These are phyloP conservation scores for Tetracentron sinense DNA, from an alignment of 164 flowering plant species.

Conservation along the genomic window DNA sequence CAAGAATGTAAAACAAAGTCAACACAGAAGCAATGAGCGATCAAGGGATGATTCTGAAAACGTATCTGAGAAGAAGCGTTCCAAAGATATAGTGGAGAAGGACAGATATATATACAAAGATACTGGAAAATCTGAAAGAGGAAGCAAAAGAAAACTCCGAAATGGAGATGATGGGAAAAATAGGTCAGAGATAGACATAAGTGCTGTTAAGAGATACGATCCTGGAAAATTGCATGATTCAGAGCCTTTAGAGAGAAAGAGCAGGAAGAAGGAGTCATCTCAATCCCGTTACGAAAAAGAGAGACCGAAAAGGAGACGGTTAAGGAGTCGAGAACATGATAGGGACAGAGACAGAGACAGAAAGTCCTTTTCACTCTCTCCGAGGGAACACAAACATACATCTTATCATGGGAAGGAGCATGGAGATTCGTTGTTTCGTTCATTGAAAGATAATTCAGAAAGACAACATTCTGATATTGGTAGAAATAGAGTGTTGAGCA, in stretches of 20 bases:
- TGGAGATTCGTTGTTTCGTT: slow-evolving; percentile 35
- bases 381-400: slow-evolving; percentile 42
- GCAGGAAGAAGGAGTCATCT: slow-evolving; percentile 33
- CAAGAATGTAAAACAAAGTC: slow-evolving; percentile 27
- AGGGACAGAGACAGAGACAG: slow-evolving; percentile 43
- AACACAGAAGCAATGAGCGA: slow-evolving; percentile 28
- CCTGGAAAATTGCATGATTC: slow-evolving; percentile 26
- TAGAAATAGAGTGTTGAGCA: slow-evolving; percentile 35
- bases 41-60: slow-evolving; percentile 20
- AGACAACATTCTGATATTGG: slow-evolving; percentile 48
- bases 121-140: slow-evolving; percentile 44
- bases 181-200: slow-evolving; percentile 23
- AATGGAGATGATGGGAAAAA: slow-evolving; percentile 34
- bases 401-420: slow-evolving; percentile 36
- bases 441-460: slow-evolving; percentile 38
- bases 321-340: slow-evolving; percentile 62
- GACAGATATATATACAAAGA: slow-evolving; percentile 34
- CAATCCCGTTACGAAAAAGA: slow-evolving; percentile 41
- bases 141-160: slow-evolving; percentile 46
- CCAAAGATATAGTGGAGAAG: slow-evolving; percentile 26
- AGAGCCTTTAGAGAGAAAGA: slow-evolving; percentile 42
- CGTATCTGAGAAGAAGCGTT: slow-evolving; percentile 28
- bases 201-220: slow-evolving; percentile 33
- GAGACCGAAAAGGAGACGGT: slow-evolving; percentile 58
- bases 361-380: slow-evolving; percentile 55